Evolutionary conservation across 1,284 basidiomycete species (phyloP), one percentile per base, ranked within the genome.

Genomic region (Coriolopsis trogii): DNA sequence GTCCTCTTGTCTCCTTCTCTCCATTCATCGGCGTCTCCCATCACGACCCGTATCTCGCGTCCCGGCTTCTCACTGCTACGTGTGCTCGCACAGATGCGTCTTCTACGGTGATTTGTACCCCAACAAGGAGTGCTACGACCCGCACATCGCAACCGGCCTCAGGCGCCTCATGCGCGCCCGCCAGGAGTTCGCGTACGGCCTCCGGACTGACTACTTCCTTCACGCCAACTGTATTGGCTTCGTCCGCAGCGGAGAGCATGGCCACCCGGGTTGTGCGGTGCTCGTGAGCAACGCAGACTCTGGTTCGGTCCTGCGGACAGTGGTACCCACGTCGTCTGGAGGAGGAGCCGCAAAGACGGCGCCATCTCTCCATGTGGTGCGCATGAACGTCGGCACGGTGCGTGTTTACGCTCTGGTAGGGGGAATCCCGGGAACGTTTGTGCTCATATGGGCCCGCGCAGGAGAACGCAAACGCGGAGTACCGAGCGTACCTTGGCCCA

Each of bases 71-170:
- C 37, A 4, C 23, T 12, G n/a, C 9, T 18, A 12, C 6, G 25
- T 30, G 7, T 28, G 30, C 16, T 30, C 21, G 18, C 30, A 38
- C 41, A 93, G 91, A 34, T 93, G 93, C 64, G 85, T 97, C 26
- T 98, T 98, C 72, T 93, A 93, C 57, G 94, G 94, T 7, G 95
- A 98, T 70, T 67, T 96, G 21, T 92, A 89, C 61, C 85, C 83
- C 0, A 87, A 89, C 60, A 60, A 73, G 33, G 84, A 87, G 65
- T 84, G 84, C 58, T 89, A 82, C 65, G 74, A 83, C 57, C 73
- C 76, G 52, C 65, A 66, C n/a, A 76, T 77, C 7, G 75, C 84
- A 4, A 65, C 62, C 28, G 77, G 77, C 38, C 71, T 91, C 38
- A 71, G 63, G 45, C 62, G 73, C 24, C 68, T 92, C 31, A 78